Evolutionary conservation across 352 stramenopile species (phyloP), one percentile per base, ranked within the genome.

Genomic region (Aphanomyces astaci): DNA sequence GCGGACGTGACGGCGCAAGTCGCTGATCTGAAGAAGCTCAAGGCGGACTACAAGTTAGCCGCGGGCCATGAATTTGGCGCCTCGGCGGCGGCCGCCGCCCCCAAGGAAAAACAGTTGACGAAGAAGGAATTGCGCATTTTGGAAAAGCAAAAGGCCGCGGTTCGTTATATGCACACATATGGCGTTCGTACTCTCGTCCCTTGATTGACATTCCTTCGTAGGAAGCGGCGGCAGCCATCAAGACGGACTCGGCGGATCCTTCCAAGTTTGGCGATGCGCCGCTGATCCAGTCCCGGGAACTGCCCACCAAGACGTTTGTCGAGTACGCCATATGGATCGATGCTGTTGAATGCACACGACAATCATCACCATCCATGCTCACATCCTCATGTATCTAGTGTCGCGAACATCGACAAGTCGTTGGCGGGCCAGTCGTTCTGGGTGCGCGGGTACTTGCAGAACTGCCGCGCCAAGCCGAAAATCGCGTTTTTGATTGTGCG

Each of bases 401-500:
- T 90, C 13, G 76, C 76, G 33, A 73, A 88, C 49, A 78, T 96
- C 65, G 87, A 87, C 53, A 84, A 90, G 43, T 83, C 93, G 64
- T 64, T 89, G 54, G 79, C 86, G 59, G 88, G 87, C 65, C 74
- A 98, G 72, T 82, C 82, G 59, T 90, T 99, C 39, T 98, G 96
- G 91, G 75, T 99, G 40, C 88, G 97, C 31, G 96, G 88, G 45
- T 81, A 97, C 75, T 68, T 99, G 57, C 95, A 99, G 75, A 98
- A 87, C 36, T 95, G 97, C 66, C 92, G 94, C 56, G 87, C 85
- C 73, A 95, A 96, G 74, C 89, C 92, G 53, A 98, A 98, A 75
- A 91, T 96, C 70, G 87, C 87, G 28, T 99, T 99, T 78, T 79
- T 99, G 33, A 94, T 99, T 17, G 75, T 99, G 62, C 93, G 97